Evolutionary conservation across 768 basidiomycete genomes (phyloP), one percentile per base, ranked within the genome.

Genomic region (Macrocybe gigantea): DNA sequence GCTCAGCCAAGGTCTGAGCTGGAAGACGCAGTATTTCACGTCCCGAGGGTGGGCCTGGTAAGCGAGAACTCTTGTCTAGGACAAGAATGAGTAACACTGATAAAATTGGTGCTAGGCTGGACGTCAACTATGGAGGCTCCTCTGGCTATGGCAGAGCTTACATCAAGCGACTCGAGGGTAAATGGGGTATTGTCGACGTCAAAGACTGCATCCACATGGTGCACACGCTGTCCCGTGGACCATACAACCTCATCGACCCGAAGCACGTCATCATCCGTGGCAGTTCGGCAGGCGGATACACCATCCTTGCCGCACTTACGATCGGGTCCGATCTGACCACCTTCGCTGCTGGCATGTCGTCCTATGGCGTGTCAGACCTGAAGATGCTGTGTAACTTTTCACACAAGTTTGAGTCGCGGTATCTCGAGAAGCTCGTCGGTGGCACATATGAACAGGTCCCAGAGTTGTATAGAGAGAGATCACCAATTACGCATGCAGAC

Each of bases 81-180:
- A 10, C 14, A 41, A 41, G 9, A 5, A 41, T 15, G 35, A 22
- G 22, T 22, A 22, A 22, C 22, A 22, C 22, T 22, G 41, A 29
- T 49, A 5, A 34, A 12, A 5, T 69, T 53, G 0, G 47, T 47
- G 33, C 42, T 49, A 80, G 85, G 78, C 55, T 86, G 33, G 84
- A 85, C 46, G 85, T 92, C 38, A 84, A 91, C 55, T 85, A 88
- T 50, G 76, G 85, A 1, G 90, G 88, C 0, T 86, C 84, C 0
- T 78, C 79, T 5, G 82, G 87, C 0, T 88, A 83, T 56, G 89
- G 89, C 0, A 74, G 84, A 4, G 65, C 69, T 38, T 91, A 88
- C 58, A 78, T 76, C 49, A 72, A 74, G 45, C 75, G 83, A 11
- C 77, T 92, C 3, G 68, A 69, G 35, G 74, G 71, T 5, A 65